These are phyloP conservation scores for Chlorophyllum brunneum DNA, from an alignment of 768 basidiomycete species.

Conservation along the genomic window DNA sequence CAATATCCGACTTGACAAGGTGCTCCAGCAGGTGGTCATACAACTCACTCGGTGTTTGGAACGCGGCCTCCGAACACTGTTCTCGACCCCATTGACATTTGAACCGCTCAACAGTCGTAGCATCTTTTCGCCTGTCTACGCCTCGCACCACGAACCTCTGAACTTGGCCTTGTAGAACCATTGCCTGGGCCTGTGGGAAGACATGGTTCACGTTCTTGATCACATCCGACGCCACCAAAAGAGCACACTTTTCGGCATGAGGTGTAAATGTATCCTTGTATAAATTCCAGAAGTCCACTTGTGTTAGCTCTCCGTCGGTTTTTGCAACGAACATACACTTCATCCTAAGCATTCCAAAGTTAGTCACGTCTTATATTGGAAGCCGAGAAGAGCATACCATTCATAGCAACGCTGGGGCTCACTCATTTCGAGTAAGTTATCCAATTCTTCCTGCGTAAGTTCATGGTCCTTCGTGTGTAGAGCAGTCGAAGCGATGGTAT, in stretches of 20 bases:
- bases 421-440: constrained; percentile 47
- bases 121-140: constrained; percentile 65
- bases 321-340: constrained; percentile 78
- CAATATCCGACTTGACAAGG: constrained; percentile 38
- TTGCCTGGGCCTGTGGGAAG: constrained; percentile 83
- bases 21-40: constrained; percentile 70
- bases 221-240: constrained; percentile 86
- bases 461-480: constrained; percentile 55
- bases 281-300: constrained; percentile 93
- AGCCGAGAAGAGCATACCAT: constrained; percentile 46
- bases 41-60: constrained; percentile 55
- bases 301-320: constrained; percentile 78
- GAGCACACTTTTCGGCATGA: constrained; percentile 48
- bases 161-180: constrained; percentile 71
- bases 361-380: background rate
- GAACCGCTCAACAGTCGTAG: constrained; percentile 55
- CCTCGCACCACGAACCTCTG: constrained; percentile 88
- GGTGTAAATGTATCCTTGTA: constrained; percentile 83
- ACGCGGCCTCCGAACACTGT: constrained; percentile 45
- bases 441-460: constrained; percentile 67
- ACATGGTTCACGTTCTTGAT: constrained; percentile 89
- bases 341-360: constrained; percentile 64
- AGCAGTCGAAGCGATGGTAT: constrained; percentile 53
- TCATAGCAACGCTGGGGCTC: constrained; percentile 83
- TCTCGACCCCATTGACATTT: constrained; percentile 76